Percentiles rank a stretch among this genome's conserved stretches.
Conservation (phyloP, 305 asterid genomes). For the Petunia hybrid region DNA sequence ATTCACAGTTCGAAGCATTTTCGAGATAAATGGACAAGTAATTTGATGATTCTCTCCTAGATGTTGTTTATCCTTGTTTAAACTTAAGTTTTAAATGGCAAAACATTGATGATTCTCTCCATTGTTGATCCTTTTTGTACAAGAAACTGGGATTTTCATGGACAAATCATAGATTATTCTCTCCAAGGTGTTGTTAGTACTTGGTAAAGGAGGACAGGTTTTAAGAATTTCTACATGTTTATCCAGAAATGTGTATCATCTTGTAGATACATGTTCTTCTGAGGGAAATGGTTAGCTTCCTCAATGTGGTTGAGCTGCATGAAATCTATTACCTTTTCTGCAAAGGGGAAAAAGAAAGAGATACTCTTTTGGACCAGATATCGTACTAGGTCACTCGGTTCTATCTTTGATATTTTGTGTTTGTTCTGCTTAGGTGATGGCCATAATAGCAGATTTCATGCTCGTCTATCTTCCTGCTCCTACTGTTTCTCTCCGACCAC, state of each 20-base stretch:
- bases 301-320: constrained; percentile 17
- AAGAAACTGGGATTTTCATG: constrained; percentile 7
- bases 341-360: background rate
- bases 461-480: constrained; percentile 98
- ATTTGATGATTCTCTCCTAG: constrained; percentile 24
- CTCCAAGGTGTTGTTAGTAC: constrained; percentile 11
- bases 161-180: background rate
- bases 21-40: background rate
- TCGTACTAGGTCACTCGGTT: background rate
- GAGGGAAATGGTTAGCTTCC: constrained; percentile 20
- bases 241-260: constrained; percentile 24
- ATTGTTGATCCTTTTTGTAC: background rate
- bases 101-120: background rate
- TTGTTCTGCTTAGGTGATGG: constrained; percentile 71
- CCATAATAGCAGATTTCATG: constrained; percentile 96
- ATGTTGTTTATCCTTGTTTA: background rate
- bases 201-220: background rate
- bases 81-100: constrained; percentile 20
- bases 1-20: background rate
- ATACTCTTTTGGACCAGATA: background rate
- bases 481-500: constrained; percentile 84
- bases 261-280: constrained; percentile 8
- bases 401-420: constrained; percentile 30
- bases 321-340: constrained; percentile 15
- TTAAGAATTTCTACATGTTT: constrained; percentile 21